phyloP scores from a whole-genome alignment of 371 early-diverging fungal species.

The Batkoa obscura region DNA sequence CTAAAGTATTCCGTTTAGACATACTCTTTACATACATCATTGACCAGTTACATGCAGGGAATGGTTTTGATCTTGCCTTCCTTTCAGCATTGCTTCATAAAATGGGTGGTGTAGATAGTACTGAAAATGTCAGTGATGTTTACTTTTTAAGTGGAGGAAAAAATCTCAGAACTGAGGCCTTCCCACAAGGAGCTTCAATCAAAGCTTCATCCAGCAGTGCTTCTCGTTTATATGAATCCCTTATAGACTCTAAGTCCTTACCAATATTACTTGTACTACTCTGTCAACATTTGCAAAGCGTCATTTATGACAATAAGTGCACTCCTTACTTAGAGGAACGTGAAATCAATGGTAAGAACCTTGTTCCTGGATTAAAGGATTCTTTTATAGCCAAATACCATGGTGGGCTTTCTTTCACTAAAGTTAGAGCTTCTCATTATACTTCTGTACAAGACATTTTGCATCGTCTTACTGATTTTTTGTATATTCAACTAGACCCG shows the following conservation, averaged over 20 bases:
- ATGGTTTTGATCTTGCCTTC: constrained; percentile 29
- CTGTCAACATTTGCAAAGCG: not conserved
- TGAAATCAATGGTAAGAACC: not conserved
- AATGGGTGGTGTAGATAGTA: constrained; percentile 48
- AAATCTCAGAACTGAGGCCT: constrained; percentile 25
- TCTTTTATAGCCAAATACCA: not conserved
- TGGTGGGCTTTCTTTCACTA: not conserved
- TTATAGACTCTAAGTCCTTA: constrained; percentile 22
- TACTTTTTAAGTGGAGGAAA: constrained; percentile 50
- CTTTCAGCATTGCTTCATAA: constrained; percentile 51
- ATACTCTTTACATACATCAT: constrained; percentile 44
- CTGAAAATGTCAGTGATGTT: constrained; percentile 33
- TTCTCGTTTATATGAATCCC: constrained; percentile 30
- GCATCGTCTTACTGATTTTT: not conserved
- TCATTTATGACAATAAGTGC: not conserved
- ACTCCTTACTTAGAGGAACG: too few species aligned
- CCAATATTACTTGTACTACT: not conserved
- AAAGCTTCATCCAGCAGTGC: constrained; percentile 32
- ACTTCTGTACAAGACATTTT: not conserved
- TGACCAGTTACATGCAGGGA: constrained; percentile 30
- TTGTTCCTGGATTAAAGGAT: not conserved
- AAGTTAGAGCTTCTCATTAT: not conserved
- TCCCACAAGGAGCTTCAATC: constrained; percentile 23
- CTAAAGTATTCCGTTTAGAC: constrained; percentile 32
- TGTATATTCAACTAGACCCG: not conserved